Percentiles rank a stretch among this genome's conserved stretches.
Conservation (phyloP, 1,139 yeast genomes). For the Suhomyces panamericanus region DNA sequence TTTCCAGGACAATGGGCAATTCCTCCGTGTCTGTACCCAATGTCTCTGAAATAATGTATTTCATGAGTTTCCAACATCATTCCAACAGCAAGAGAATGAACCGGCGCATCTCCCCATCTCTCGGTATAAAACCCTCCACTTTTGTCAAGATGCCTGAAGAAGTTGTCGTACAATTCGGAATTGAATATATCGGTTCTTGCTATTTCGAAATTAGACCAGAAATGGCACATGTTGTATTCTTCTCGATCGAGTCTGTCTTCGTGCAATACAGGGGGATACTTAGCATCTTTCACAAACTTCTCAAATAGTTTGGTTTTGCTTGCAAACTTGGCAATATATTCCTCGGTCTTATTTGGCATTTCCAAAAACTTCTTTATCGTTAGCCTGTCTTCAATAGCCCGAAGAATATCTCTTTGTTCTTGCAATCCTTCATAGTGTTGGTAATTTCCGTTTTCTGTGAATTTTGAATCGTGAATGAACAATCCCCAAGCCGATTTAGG, state of each 20-base stretch:
- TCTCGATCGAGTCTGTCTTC: slow-evolving; percentile 62
- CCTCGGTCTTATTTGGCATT: slow-evolving; percentile 16
- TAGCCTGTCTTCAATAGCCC: slow-evolving; percentile 30
- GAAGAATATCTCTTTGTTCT: slow-evolving; percentile 23
- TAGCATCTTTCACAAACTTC: slow-evolving; percentile 26
- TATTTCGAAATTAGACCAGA: slow-evolving; percentile 93
- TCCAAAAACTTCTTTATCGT: slow-evolving; percentile 27
- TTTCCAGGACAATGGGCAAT: slow-evolving; percentile 84
- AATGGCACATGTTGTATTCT: slow-evolving; percentile 79
- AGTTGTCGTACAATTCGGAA: slow-evolving; percentile 60
- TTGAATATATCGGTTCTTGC: slow-evolving; percentile 76
- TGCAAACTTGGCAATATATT: slow-evolving; percentile 16
- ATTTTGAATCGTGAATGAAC: slow-evolving; percentile 41
- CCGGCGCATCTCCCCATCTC: slow-evolving; percentile 96
- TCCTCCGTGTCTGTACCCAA: slow-evolving; percentile 80
- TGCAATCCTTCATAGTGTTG: slow-evolving; percentile 24
- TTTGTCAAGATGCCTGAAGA: slow-evolving; percentile 63
- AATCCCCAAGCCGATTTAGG: slow-evolving; percentile 62
- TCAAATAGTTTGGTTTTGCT: slow-evolving; percentile 11
- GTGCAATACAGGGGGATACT: slow-evolving; percentile 35
- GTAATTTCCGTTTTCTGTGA: slow-evolving; percentile 24
- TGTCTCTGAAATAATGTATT: slow-evolving; percentile 85
- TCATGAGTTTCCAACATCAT: slow-evolving; percentile 65
- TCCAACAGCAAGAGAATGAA: slow-evolving; percentile 82
- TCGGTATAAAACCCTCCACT: slow-evolving; percentile 84